Percentiles rank a stretch among this genome's conserved stretches.
phyloP scores from a whole-genome alignment of 148 eudicot species.

The Vaccinium myrtillus region DNA sequence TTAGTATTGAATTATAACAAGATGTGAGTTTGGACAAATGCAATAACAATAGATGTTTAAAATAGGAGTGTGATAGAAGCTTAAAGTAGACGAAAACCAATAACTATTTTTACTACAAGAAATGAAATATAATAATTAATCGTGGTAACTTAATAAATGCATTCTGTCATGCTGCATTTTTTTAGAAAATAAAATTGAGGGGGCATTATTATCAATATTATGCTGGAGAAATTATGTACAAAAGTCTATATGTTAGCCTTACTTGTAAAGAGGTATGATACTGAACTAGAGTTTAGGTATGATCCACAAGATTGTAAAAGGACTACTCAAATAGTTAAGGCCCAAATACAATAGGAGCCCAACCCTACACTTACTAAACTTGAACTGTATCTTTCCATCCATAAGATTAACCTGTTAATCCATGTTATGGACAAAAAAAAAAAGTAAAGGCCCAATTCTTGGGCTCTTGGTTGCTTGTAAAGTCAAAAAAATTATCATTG shows the following conservation, averaged over 20 bases:
- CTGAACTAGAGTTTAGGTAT: too few relatives aligned
- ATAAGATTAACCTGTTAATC: background rate
- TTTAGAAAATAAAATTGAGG: too few relatives aligned
- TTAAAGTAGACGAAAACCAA: background rate
- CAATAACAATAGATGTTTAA: background rate
- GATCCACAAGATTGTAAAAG: background rate
- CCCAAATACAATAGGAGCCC: background rate
- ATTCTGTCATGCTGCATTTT: too few relatives aligned
- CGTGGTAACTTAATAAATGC: background rate
- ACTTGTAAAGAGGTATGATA: too few relatives aligned
- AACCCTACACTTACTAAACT: background rate
- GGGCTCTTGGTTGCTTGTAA: background rate
- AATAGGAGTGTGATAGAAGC: too few relatives aligned
- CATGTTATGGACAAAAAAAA: background rate
- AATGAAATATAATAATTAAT: background rate
- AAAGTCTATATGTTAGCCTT: too few relatives aligned
- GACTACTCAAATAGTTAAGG: background rate
- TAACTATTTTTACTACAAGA: background rate
- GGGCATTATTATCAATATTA: too few relatives aligned
- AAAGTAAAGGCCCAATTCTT: background rate
- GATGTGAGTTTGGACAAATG: background rate
- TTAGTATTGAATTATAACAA: background rate
- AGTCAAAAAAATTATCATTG: background rate
- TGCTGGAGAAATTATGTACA: too few relatives aligned
- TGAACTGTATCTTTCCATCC: too few relatives aligned